Base-by-base conservation (phyloP, 2,329 filamentous ascomycete genomes). In the Aspergillus arachidicola region DNA sequence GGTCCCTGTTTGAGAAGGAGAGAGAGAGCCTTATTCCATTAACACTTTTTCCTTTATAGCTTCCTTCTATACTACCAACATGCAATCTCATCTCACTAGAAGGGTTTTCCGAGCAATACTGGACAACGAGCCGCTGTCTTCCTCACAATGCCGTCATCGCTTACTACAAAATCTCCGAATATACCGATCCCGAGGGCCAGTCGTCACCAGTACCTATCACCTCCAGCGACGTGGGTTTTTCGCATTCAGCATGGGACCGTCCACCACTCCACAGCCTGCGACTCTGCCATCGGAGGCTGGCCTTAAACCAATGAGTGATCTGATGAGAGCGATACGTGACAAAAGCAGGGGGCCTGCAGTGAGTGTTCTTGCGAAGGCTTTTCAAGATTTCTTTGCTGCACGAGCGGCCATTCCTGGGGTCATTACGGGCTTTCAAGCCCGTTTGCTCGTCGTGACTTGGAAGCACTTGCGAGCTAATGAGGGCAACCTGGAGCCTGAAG, bases 281-380 rank as follows among this genome's bases (percentile, higher is more conserved):
- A 69, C 81, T 89, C 64, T 91, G 88, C 71, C 90, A 87, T 75
- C 76, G 3, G 76, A 79, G 57, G 70, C 71, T 0, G 93, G 93
- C 59, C 86, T 93, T 71, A 87, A 88, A 67, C 85, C 85, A 19
- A 86, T 97, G 80, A 85, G 91, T 70, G 85, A 91, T 63, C 85
- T 92, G 75, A 82, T 86, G 58, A 86, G 86, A 68, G 85, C 87
- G 64, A 80, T 89, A 68, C 83, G 85, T 58, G 85, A 91, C 61
- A 84, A 86, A 58, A 82, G 88, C 41, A 86, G 92, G 38, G 85
- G 87, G 11, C 93, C 92, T 19, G 77, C 86, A 0, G 80, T 83
- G 3, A 75, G 83, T n/a, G 86, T 91, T 38, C 80, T 97, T 2
- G 77, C 87, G 0, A 81, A 85, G 41, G 91, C 91, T 6, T 89